These are phyloP conservation scores for Penicillium turbatum DNA, from an alignment of 495 filamentous ascomycete genomes.

Conservation along the genomic window DNA sequence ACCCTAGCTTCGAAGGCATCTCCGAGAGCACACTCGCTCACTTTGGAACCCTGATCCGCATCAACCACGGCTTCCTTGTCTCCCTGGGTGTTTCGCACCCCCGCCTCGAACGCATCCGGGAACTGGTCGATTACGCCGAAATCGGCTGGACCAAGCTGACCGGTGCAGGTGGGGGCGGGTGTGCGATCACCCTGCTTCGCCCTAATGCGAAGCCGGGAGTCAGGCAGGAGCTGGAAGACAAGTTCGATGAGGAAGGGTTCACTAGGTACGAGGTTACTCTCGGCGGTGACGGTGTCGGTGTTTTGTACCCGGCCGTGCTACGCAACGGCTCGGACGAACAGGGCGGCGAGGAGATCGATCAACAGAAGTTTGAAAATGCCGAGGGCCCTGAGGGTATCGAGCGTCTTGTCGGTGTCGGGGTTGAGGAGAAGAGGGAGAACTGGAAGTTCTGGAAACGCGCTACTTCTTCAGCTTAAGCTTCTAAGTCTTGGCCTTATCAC, in stretches of 20 bases:
- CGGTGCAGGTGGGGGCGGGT: conserved; percentile 90
- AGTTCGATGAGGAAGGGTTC: conserved; percentile 73
- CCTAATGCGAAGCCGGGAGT: conserved; percentile 52
- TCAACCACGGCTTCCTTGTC: conserved; percentile 89
- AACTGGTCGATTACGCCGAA: conserved; percentile 83
- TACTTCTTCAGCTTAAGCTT: conserved; percentile 1
- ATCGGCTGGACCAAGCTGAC: conserved; percentile 97
- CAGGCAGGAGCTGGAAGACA: conserved; percentile 56
- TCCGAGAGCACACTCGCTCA: conserved; percentile 56
- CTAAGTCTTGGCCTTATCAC: background rate
- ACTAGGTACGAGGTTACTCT: conserved; percentile 80
- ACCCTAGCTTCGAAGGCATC: conserved; percentile 56
- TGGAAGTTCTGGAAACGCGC: conserved; percentile 90
- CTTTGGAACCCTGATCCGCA: conserved; percentile 80
- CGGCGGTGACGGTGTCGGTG: conserved; percentile 86
- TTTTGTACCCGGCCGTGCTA: conserved; percentile 84
- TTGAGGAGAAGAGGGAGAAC: conserved; percentile 66
- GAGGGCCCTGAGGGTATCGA: conserved; percentile 79
- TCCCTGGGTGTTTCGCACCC: conserved; percentile 92
- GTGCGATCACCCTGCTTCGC: conserved; percentile 84
- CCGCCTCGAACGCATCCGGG: conserved; percentile 82
- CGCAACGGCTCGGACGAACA: conserved; percentile 67
- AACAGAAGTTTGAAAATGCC: conserved; percentile 83
- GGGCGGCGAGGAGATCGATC: conserved; percentile 86
- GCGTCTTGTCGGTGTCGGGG: conserved; percentile 55